Percentiles rank a stretch among this genome's conserved stretches.
phyloP scores from a whole-genome alignment of 306 rosid genomes.

The Canavalia gladiata region DNA sequence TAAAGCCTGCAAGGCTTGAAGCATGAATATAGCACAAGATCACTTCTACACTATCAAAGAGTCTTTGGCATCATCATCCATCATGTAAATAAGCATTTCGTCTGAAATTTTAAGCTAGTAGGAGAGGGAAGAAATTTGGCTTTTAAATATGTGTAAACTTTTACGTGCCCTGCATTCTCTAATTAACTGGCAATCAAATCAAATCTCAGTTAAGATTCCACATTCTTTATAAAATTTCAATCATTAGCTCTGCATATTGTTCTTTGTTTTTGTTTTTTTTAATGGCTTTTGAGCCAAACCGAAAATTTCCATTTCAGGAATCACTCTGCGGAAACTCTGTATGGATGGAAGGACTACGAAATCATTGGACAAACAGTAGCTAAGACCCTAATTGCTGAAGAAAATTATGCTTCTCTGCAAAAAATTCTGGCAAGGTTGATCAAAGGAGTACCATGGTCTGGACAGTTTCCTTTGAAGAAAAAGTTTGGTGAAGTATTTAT shows the following conservation, averaged over 20 bases:
- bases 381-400: slow-evolving; percentile 58
- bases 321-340: slow-evolving; percentile 67
- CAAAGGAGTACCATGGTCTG: slow-evolving; percentile 69
- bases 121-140: neutral
- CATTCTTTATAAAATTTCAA: neutral
- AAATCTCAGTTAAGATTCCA: slow-evolving; percentile 6
- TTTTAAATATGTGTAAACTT: neutral
- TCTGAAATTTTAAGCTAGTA: neutral
- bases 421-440: slow-evolving; percentile 62
- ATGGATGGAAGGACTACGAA: slow-evolving; percentile 81
- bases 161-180: slow-evolving; percentile 4
- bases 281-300: slow-evolving; percentile 13
- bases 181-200: slow-evolving; percentile 6
- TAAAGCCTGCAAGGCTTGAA: slow-evolving; percentile 13
- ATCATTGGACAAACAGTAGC: slow-evolving; percentile 59
- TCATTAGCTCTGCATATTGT: neutral
- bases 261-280: neutral
- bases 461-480: slow-evolving; percentile 81
- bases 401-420: slow-evolving; percentile 52
- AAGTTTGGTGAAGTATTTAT: slow-evolving; percentile 69
- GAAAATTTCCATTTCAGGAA: slow-evolving; percentile 61
- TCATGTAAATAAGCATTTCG: slow-evolving; percentile 27
- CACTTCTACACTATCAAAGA: slow-evolving; percentile 1
- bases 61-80: slow-evolving; percentile 8
- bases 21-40: slow-evolving; percentile 13